phyloP scores from a whole-genome alignment of 228 moss, liverwort and hornwort genomes.

The Sphagnum magellanicum region DNA sequence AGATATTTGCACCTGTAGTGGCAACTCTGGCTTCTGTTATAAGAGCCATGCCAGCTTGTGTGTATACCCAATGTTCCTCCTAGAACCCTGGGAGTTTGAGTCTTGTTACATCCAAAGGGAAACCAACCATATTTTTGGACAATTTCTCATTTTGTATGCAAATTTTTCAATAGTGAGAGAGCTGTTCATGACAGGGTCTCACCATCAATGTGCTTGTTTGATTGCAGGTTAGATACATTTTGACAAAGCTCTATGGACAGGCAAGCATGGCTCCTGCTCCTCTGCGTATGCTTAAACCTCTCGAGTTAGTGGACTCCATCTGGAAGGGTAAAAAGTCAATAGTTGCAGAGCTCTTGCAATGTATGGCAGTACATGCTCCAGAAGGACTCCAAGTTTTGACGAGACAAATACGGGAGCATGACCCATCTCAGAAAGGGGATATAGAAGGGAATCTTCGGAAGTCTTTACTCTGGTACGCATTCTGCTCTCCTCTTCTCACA shows the following conservation, averaged over 20 bases:
- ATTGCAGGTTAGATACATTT: slow-evolving; percentile 79
- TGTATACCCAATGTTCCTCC: not conserved
- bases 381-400: slow-evolving; percentile 63
- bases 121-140: not conserved
- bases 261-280: slow-evolving; percentile 83
- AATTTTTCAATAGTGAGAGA: not conserved
- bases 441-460: slow-evolving; percentile 57
- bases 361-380: slow-evolving; percentile 69
- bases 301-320: slow-evolving; percentile 77
- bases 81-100: too few relatives aligned
- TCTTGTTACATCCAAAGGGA: too few relatives aligned
- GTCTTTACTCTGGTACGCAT: slow-evolving; percentile 67
- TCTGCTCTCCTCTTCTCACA: not conserved
- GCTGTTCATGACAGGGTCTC: not conserved
- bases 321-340: slow-evolving; percentile 89
- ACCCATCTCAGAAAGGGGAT: slow-evolving; percentile 50
- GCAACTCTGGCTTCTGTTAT: too few relatives aligned
- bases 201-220: not conserved
- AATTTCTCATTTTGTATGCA: not conserved
- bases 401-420: slow-evolving; percentile 62
- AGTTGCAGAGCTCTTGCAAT: slow-evolving; percentile 83
- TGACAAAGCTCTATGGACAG: slow-evolving; percentile 54
- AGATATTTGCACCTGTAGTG: too few relatives aligned
- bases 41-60: not conserved
- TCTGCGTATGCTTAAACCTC: slow-evolving; percentile 65